phyloP scores from a whole-genome alignment of 2,329 filamentous ascomycete species.

The Stagonosporopsis rhizophila region DNA sequence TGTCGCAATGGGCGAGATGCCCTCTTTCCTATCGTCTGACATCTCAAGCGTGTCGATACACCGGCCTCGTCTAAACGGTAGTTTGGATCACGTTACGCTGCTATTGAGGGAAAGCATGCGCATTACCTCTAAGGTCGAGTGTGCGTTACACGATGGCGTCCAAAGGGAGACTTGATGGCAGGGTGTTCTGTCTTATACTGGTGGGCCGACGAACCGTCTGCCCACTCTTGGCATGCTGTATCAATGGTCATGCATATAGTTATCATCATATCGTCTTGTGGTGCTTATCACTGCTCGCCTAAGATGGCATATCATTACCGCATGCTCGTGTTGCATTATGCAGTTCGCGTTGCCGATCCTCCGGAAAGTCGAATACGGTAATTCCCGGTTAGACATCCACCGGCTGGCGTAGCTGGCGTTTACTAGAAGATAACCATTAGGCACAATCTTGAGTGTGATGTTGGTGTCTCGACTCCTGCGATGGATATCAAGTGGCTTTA shows the following conservation, averaged over 20 bases:
- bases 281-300: slow-evolving; percentile 25
- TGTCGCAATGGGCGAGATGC: slow-evolving; percentile 28
- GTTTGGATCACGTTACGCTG: not conserved
- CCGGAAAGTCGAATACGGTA: slow-evolving; percentile 32
- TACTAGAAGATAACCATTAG: slow-evolving; percentile 2
- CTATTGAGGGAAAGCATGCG: not conserved
- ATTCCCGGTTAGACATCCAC: slow-evolving; percentile 27
- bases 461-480: not conserved
- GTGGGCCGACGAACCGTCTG: not conserved
- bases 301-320: slow-evolving; percentile 26
- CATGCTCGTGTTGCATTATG: slow-evolving; percentile 19
- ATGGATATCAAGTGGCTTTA: not conserved
- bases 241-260: slow-evolving; percentile 15
- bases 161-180: not conserved
- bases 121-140: not conserved
- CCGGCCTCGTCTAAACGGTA: not conserved
- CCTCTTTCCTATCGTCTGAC: slow-evolving; percentile 35
- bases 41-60: slow-evolving; percentile 12
- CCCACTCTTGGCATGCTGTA: slow-evolving; percentile 14
- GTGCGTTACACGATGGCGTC: not conserved
- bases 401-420: slow-evolving; percentile 10
- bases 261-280: slow-evolving; percentile 20
- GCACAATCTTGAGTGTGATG: slow-evolving; percentile 1
- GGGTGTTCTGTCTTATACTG: slow-evolving; percentile 5
- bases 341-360: slow-evolving; percentile 27